phyloP scores from a whole-genome alignment of 2,329 filamentous ascomycete species.

The Diplodia seriata region DNA sequence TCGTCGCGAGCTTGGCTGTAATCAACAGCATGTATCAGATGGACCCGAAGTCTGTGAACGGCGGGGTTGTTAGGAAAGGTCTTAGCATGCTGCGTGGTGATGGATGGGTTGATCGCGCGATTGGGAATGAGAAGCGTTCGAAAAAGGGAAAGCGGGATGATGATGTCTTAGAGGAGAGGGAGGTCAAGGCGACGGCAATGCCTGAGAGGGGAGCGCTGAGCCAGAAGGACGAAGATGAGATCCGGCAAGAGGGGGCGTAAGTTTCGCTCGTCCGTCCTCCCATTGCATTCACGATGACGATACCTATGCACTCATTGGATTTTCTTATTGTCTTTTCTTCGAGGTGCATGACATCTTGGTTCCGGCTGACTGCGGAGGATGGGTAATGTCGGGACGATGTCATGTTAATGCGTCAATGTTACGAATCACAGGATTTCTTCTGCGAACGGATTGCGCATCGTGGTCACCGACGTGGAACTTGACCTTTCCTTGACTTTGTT shows the following conservation, averaged over 20 bases:
- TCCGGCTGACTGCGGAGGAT: not conserved
- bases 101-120: slow-evolving; percentile 71
- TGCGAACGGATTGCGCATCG: slow-evolving; percentile 19
- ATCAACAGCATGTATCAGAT: slow-evolving; percentile 80
- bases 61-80: slow-evolving; percentile 71
- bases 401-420: slow-evolving; percentile 13
- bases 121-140: slow-evolving; percentile 30
- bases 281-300: not conserved
- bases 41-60: slow-evolving; percentile 71
- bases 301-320: slow-evolving; percentile 6
- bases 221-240: slow-evolving; percentile 16
- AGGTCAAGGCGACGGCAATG: slow-evolving; percentile 25
- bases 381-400: not conserved
- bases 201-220: slow-evolving; percentile 9
- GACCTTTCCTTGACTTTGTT: slow-evolving; percentile 20
- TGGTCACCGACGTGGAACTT: slow-evolving; percentile 21
- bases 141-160: slow-evolving; percentile 33
- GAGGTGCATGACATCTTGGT: not conserved
- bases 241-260: slow-evolving; percentile 21
- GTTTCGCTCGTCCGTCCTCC: slow-evolving; percentile 10
- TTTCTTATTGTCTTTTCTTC: not conserved
- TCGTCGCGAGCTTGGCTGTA: slow-evolving; percentile 78
- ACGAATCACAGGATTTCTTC: slow-evolving; percentile 15
- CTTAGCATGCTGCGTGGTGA: slow-evolving; percentile 77
- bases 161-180: slow-evolving; percentile 27